phyloP scores from a whole-genome alignment of 768 basidiomycete genomes.

The Gyrodon lividus region DNA sequence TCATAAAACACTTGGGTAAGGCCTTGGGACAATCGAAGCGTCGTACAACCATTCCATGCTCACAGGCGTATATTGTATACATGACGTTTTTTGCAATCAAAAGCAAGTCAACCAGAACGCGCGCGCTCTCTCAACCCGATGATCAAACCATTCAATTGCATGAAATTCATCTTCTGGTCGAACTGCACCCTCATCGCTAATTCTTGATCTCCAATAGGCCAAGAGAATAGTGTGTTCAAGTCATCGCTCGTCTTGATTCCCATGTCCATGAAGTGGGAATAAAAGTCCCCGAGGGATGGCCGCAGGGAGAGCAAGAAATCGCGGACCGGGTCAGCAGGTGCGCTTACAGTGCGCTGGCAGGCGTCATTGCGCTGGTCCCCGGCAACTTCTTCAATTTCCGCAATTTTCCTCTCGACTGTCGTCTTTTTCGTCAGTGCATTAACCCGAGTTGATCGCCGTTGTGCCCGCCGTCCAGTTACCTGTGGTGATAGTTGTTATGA shows the following conservation, averaged over 20 bases:
- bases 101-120: background rate
- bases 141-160: constrained; percentile 4
- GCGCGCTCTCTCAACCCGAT: background rate
- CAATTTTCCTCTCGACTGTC: background rate
- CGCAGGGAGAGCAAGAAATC: constrained; percentile 5
- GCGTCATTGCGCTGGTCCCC: background rate
- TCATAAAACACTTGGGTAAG: no score
- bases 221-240: constrained; percentile 1
- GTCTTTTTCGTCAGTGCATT: background rate
- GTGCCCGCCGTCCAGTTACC: no score
- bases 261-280: constrained; percentile 5
- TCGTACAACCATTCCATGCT: no score
- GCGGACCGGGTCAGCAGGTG: background rate
- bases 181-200: background rate
- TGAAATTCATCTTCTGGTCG: background rate
- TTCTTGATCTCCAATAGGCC: constrained; percentile 3
- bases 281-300: background rate
- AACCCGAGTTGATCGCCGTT: background rate
- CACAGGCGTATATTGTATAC: background rate
- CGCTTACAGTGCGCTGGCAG: background rate
- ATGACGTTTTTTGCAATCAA: background rate
- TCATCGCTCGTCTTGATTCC: background rate
- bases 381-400: background rate
- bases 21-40: no score
- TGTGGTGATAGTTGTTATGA: background rate